phyloP scores from a whole-genome alignment of 805 yeast species.

The Cyberlindnera xishuangbannaensis region DNA sequence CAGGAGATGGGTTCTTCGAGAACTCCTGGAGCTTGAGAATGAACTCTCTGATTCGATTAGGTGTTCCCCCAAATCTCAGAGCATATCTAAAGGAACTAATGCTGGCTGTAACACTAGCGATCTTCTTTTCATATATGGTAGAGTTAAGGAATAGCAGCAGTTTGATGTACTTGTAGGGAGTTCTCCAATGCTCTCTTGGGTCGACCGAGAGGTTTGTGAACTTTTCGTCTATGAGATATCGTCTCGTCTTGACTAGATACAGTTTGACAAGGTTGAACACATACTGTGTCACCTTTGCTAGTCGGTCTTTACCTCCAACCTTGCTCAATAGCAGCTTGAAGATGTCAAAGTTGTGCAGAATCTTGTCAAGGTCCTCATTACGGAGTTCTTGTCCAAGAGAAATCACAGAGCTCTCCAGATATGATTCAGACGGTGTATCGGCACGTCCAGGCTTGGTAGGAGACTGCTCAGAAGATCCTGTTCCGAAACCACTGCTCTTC shows the following conservation, averaged over 20 bases:
- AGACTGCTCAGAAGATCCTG: slow-evolving; percentile 4
- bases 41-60: slow-evolving; percentile 43
- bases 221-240: slow-evolving; percentile 25
- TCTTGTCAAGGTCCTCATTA: slow-evolving; percentile 7
- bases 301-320: slow-evolving; percentile 64
- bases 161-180: slow-evolving; percentile 21
- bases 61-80: slow-evolving; percentile 65
- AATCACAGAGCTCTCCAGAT: slow-evolving; percentile 6
- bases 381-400: slow-evolving; percentile 10
- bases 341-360: slow-evolving; percentile 31
- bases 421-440: slow-evolving; percentile 2
- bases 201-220: slow-evolving; percentile 23
- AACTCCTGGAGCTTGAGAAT: slow-evolving; percentile 16
- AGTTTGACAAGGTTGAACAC: slow-evolving; percentile 45
- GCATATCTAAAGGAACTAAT: slow-evolving; percentile 58
- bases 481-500: too few species aligned
- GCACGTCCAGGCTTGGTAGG: slow-evolving; percentile 10
- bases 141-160: slow-evolving; percentile 23
- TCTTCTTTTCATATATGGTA: slow-evolving; percentile 30
- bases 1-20: slow-evolving; percentile 9
- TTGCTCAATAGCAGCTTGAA: slow-evolving; percentile 48
- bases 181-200: slow-evolving; percentile 23
- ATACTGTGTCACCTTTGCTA: slow-evolving; percentile 61
- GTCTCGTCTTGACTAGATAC: slow-evolving; percentile 38
- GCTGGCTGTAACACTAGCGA: slow-evolving; percentile 40